phyloP scores from a whole-genome alignment of 129 eudicot species.

The Mikania micrantha region DNA sequence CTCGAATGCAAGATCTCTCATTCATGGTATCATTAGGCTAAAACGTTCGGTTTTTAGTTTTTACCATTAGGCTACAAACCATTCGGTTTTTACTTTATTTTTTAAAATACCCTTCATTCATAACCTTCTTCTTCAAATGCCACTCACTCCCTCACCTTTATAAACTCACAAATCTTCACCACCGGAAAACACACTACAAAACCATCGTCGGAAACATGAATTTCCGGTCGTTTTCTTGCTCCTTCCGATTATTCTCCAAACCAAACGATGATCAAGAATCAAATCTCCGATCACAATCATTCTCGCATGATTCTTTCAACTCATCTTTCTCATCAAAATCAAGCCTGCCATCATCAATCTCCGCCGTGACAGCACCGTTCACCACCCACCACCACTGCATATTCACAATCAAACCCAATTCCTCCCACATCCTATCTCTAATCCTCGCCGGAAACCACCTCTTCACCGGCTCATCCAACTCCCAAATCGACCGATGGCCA shows the following conservation, averaged over 20 bases:
- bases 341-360: conserved; percentile 58
- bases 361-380: conserved; percentile 36
- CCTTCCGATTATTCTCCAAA: conserved; percentile 19
- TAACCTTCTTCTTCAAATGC: background rate
- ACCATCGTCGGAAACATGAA: conserved; percentile 19
- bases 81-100: background rate
- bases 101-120: background rate
- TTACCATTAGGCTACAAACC: too few species aligned
- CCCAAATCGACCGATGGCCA: conserved; percentile 49
- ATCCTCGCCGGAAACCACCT: conserved; percentile 50
- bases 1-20: too few species aligned
- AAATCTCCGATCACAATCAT: conserved; percentile 27
- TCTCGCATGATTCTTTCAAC: conserved; percentile 35
- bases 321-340: conserved; percentile 45
- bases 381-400: conserved; percentile 32
- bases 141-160: conserved; percentile 1
- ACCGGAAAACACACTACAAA: background rate
- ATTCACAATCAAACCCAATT: conserved; percentile 52
- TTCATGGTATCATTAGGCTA: too few species aligned
- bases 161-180: conserved; percentile 16
- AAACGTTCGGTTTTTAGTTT: too few species aligned
- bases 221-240: conserved; percentile 16
- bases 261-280: conserved; percentile 11
- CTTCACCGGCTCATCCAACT: conserved; percentile 44
- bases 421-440: conserved; percentile 53